Evolutionary conservation across 352 stramenopile genomes (phyloP).

Genomic region (Phytophthora podocarpi): DNA sequence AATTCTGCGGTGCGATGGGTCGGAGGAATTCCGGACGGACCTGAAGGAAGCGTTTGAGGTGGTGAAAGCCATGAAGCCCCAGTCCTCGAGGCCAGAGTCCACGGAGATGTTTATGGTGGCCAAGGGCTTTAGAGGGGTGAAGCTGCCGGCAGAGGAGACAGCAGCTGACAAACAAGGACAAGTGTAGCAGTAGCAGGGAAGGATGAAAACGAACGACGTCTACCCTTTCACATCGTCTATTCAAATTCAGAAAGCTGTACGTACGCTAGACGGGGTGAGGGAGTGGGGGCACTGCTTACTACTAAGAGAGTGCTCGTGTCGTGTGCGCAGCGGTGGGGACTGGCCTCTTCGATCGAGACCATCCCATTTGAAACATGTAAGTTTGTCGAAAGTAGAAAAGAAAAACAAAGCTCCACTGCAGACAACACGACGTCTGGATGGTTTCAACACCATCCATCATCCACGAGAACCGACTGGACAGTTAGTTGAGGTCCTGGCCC

Average conservation of each 20-base stretch:
- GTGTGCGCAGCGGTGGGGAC: conserved; percentile 21
- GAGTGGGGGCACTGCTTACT: background rate
- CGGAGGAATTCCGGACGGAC: conserved; percentile 75
- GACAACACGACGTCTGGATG: conserved; percentile 21
- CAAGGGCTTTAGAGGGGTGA: conserved; percentile 59
- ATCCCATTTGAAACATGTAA: conserved; percentile 34
- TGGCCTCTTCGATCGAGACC: conserved; percentile 38
- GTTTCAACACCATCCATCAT: background rate
- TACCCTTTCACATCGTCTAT: conserved; percentile 39
- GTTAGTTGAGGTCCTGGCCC: conserved; percentile 84
- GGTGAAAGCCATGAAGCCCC: conserved; percentile 81
- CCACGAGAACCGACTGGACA: conserved; percentile 19
- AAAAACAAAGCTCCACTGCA: conserved; percentile 28
- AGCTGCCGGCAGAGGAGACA: no score
- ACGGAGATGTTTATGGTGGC: conserved; percentile 88
- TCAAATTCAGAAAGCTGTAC: conserved; percentile 32
- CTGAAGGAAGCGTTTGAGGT: conserved; percentile 73
- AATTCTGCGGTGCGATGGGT: conserved; percentile 77
- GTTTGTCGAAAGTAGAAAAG: conserved; percentile 27
- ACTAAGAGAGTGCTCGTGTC: conserved; percentile 20
- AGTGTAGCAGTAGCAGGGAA: background rate
- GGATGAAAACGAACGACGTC: background rate
- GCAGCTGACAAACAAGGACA: background rate
- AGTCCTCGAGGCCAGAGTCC: conserved; percentile 78
- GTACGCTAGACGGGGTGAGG: conserved; percentile 24